Conservation (phyloP, 352 stramenopile genomes). For the Elongisporangium prolatum region DNA sequence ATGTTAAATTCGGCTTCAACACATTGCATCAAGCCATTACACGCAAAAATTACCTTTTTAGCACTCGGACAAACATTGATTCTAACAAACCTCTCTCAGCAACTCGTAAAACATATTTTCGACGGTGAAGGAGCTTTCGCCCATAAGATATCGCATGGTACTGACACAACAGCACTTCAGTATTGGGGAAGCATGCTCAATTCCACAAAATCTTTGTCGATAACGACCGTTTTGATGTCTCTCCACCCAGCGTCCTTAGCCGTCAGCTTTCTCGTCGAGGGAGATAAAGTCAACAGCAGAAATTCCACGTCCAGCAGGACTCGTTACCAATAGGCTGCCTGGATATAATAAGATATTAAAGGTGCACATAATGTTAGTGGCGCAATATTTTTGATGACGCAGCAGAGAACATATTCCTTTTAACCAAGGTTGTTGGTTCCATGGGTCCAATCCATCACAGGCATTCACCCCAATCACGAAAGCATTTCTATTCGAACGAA, state of each 20-base stretch:
- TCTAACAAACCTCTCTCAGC: slow-evolving; percentile 3
- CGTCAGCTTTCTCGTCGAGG: slow-evolving; percentile 18
- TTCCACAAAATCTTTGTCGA: slow-evolving; percentile 23
- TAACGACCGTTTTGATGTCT: slow-evolving; percentile 7
- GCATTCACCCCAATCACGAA: slow-evolving; percentile 14
- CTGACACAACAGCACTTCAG: slow-evolving; percentile 11
- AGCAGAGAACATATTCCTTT: slow-evolving; percentile 9
- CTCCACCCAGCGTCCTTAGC: slow-evolving; percentile 9
- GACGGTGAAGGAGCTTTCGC: slow-evolving; percentile 11
- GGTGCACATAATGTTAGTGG: too few species aligned
- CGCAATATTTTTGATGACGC: too few species aligned
- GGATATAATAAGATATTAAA: background rate
- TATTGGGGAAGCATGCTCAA: slow-evolving; percentile 5
- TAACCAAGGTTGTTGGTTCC: slow-evolving; percentile 15
- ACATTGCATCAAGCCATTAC: too few species aligned
- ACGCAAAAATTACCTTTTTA: slow-evolving; percentile 5
- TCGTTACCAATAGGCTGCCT: slow-evolving; percentile 16
- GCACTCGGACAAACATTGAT: slow-evolving; percentile 2
- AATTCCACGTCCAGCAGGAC: slow-evolving; percentile 10
- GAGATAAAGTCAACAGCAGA: slow-evolving; percentile 17
- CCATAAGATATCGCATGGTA: slow-evolving; percentile 8
- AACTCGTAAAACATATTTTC: slow-evolving; percentile 9
- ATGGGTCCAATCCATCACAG: slow-evolving; percentile 23
- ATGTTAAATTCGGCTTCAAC: too few species aligned
- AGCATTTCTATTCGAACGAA: slow-evolving; percentile 13